Evolutionary conservation across 2,329 filamentous ascomycete species (phyloP).

Genomic region (Fusarium brevicatenulatum): DNA sequence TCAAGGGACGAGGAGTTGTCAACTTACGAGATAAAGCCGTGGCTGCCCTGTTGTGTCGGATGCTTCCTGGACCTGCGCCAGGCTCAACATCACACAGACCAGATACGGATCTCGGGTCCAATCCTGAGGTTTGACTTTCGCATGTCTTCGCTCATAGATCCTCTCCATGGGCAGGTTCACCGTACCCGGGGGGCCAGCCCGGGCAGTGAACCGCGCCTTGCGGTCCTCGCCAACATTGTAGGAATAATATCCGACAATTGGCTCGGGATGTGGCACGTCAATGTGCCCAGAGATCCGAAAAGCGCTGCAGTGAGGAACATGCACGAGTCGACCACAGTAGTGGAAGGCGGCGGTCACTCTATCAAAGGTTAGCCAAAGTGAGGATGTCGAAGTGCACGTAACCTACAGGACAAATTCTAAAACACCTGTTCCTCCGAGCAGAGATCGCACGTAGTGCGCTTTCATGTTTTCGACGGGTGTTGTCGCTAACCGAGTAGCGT

Average conservation of each 20-base stretch:
- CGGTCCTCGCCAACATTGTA: not conserved
- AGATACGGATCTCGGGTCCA: not conserved
- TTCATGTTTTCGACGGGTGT: not conserved
- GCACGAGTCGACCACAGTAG: not conserved
- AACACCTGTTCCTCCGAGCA: not conserved
- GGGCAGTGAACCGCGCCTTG: not conserved
- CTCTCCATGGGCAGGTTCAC: not conserved
- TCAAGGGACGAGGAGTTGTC: rapidly evolving
- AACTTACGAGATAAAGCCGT: not conserved
- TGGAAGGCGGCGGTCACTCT: not conserved
- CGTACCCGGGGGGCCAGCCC: not conserved
- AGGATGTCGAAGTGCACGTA: not conserved
- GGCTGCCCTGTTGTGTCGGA: not conserved
- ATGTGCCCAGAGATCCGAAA: not conserved
- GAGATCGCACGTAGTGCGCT: not conserved
- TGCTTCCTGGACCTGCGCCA: not conserved
- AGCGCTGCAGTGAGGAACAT: not conserved
- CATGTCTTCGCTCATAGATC: not conserved
- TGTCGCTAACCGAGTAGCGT: not conserved
- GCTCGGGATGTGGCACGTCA: not conserved
- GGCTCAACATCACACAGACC: not conserved
- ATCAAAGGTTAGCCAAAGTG: not conserved
- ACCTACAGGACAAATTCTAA: not conserved
- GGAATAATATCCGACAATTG: not conserved
- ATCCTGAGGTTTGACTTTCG: rapidly evolving